A percentile compares a stretch with the other conserved stretches of the same genome.
Evolutionary conservation across 768 basidiomycete species (phyloP).

Genomic region (Rhodocollybia butyracea): DNA sequence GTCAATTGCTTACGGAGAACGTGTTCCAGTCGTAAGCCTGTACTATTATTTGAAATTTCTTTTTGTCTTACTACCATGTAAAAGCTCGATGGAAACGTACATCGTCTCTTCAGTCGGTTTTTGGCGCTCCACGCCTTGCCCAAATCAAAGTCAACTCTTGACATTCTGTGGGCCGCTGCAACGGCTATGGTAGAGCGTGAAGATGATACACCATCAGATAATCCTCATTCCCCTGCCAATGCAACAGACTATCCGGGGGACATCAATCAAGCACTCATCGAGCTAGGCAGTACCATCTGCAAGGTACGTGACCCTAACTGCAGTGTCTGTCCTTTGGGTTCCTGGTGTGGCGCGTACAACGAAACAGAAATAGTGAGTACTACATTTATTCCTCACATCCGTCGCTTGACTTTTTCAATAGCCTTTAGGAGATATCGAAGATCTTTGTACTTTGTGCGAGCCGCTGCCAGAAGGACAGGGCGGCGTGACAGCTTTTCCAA

Average conservation of each 20-base stretch:
- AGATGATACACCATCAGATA: too few species aligned
- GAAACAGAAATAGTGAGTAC: slow-evolving; percentile 9
- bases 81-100: slow-evolving; percentile 89
- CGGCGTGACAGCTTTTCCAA: slow-evolving; percentile 76
- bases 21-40: slow-evolving; percentile 73
- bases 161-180: slow-evolving; percentile 82
- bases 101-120: slow-evolving; percentile 79
- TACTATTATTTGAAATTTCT: slow-evolving; percentile 1
- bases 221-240: neutral
- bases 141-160: slow-evolving; percentile 73
- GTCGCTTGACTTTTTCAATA: neutral
- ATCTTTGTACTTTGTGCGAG: slow-evolving; percentile 67
- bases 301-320: slow-evolving; percentile 82
- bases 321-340: slow-evolving; percentile 62
- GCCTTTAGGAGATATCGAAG: slow-evolving; percentile 65
- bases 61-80: slow-evolving; percentile 2
- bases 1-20: slow-evolving; percentile 86
- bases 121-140: slow-evolving; percentile 80
- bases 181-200: slow-evolving; percentile 53
- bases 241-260: slow-evolving; percentile 63
- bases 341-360: slow-evolving; percentile 66
- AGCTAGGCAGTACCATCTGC: slow-evolving; percentile 92
- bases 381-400: neutral
- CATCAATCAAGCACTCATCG: slow-evolving; percentile 91
- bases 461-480: slow-evolving; percentile 36